These are phyloP conservation scores for Xerocomus nothofagi DNA, from an alignment of 1,284 basidiomycete genomes.

Conservation along the genomic window DNA sequence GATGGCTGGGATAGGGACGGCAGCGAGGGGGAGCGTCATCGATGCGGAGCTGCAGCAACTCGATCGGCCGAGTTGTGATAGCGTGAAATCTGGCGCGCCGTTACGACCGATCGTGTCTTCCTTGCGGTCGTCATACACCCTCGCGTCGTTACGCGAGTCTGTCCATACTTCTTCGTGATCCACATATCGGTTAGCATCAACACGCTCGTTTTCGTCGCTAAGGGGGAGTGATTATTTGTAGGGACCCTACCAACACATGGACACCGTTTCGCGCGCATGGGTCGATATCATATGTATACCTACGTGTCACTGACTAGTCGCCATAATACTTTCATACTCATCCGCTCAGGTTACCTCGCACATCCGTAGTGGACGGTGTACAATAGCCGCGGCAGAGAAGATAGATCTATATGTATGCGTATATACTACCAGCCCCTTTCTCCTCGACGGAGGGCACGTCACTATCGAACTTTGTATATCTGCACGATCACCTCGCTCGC, in stretches of 20 bases:
- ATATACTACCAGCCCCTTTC: too few species aligned
- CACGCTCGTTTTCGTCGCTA: neutral
- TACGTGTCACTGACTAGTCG: constrained; percentile 9
- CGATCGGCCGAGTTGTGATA: constrained; percentile 14
- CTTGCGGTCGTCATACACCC: constrained; percentile 9
- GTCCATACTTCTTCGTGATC: neutral
- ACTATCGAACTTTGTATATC: constrained; percentile 72
- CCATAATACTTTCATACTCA: constrained; percentile 6
- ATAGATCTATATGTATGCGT: neutral
- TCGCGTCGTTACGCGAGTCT: neutral
- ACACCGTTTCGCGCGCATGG: constrained; percentile 2
- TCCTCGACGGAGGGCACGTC: too few species aligned
- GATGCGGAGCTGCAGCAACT: constrained; percentile 13
- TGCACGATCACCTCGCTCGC: constrained; percentile 58
- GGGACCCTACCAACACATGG: neutral
- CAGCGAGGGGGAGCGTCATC: constrained; percentile 31
- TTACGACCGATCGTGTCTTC: constrained; percentile 5
- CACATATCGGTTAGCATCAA: neutral
- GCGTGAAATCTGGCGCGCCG: constrained; percentile 7
- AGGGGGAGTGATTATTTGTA: neutral
- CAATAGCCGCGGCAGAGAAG: neutral
- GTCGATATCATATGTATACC: constrained; percentile 14
- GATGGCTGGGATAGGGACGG: constrained; percentile 48
- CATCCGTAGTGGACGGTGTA: neutral
- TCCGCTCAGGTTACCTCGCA: too few species aligned